These are phyloP conservation scores for Naganishia kalamii DNA, from an alignment of 768 basidiomycete genomes.

Conservation along the genomic window DNA sequence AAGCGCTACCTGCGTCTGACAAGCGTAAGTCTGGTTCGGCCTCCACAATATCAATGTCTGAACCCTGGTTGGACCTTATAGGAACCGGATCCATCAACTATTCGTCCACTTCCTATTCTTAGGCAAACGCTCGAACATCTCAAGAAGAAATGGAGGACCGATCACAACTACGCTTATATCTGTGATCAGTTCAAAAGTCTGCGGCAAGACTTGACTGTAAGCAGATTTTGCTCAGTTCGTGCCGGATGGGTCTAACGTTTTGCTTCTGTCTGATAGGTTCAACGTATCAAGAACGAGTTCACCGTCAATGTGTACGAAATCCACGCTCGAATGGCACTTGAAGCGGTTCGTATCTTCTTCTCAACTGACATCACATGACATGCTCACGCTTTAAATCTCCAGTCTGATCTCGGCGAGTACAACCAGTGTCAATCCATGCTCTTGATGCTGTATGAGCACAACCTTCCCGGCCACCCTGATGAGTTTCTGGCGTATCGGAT, in stretches of 20 bases:
- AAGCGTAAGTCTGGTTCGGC: slow-evolving; percentile 53
- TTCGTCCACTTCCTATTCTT: slow-evolving; percentile 78
- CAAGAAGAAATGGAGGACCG: slow-evolving; percentile 74
- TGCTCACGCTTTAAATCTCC: slow-evolving; percentile 22
- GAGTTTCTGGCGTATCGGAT: slow-evolving; percentile 98
- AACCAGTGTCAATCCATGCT: slow-evolving; percentile 94
- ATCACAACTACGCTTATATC: slow-evolving; percentile 75
- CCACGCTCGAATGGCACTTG: slow-evolving; percentile 92
- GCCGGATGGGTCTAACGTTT: not conserved
- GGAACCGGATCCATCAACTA: slow-evolving; percentile 92
- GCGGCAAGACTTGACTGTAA: slow-evolving; percentile 91
- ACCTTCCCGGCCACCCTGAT: slow-evolving; percentile 82
- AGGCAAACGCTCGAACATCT: slow-evolving; percentile 77
- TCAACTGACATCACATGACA: slow-evolving; percentile 3
- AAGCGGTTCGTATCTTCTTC: slow-evolving; percentile 75
- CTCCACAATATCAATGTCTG: not conserved
- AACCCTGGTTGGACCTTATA: slow-evolving; percentile 42
- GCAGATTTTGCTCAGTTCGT: slow-evolving; percentile 49
- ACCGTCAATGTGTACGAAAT: slow-evolving; percentile 97
- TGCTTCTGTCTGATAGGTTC: slow-evolving; percentile 58
- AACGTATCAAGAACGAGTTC: slow-evolving; percentile 97
- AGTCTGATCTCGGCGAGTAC: slow-evolving; percentile 98
- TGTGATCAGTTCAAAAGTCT: slow-evolving; percentile 97
- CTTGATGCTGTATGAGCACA: slow-evolving; percentile 83
- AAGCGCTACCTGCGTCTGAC: slow-evolving; percentile 94